A percentile compares a stretch with the other conserved stretches of the same genome.
Conservation (phyloP, 2,329 filamentous ascomycete species). For the Blumeria hordei region DNA sequence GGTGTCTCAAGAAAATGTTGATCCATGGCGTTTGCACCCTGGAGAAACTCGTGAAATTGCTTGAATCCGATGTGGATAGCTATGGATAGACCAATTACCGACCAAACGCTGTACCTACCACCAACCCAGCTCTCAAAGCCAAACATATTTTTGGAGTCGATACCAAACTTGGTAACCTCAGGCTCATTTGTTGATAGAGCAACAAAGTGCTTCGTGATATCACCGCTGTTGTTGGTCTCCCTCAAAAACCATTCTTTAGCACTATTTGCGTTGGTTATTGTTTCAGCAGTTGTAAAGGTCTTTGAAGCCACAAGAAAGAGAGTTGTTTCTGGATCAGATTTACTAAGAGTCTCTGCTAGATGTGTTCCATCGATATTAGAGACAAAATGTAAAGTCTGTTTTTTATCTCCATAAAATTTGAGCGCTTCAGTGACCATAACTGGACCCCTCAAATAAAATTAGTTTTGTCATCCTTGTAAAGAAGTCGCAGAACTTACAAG, state of each 20-base stretch:
- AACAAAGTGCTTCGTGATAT: constrained; percentile 97
- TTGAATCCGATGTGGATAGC: constrained; percentile 89
- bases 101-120: constrained; percentile 96
- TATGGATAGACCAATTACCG: constrained; percentile 86
- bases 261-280: constrained; percentile 86
- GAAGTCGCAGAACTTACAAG: constrained; percentile 38
- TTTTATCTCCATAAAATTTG: constrained; percentile 73
- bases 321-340: constrained; percentile 90
- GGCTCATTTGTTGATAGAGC: constrained; percentile 86
- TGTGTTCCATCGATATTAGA: constrained; percentile 99
- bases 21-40: constrained; percentile 92
- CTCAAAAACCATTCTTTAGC: constrained; percentile 95
- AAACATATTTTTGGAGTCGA: constrained; percentile 99
- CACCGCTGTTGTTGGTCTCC: constrained; percentile 47
- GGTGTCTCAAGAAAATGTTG: constrained; percentile 88
- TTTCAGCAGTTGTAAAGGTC: constrained; percentile 98
- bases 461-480: neutral
- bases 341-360: constrained; percentile 73
- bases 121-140: constrained; percentile 97
- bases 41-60: constrained; percentile 91
- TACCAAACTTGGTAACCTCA: constrained; percentile 96
- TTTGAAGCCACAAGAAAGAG: constrained; percentile 97
- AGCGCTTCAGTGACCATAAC: constrained; percentile 98
- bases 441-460: constrained; percentile 39
- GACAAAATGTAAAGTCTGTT: constrained; percentile 86